These are phyloP conservation scores for Serendipita sp. DNA, from an alignment of 768 basidiomycete species.

Conservation along the genomic window DNA sequence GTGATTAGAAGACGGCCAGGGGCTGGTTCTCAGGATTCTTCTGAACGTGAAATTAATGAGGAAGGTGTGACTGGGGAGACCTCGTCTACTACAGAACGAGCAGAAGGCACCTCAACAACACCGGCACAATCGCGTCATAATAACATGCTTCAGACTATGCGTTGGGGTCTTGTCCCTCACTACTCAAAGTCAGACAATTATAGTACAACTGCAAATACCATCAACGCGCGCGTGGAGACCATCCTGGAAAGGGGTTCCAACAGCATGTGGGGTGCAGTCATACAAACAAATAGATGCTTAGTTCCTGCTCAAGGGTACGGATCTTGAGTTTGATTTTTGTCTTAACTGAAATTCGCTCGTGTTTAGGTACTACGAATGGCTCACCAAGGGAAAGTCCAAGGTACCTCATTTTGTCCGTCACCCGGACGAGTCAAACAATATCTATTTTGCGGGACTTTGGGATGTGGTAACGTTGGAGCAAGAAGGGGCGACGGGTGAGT, in stretches of 20 bases:
- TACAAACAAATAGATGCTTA: constrained; percentile 71
- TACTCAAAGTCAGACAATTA: constrained; percentile 66
- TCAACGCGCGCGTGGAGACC: constrained; percentile 79
- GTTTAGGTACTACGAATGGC: constrained; percentile 85
- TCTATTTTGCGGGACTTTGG: constrained; percentile 82
- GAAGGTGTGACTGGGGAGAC: constrained; percentile 10
- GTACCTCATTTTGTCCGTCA: constrained; percentile 69
- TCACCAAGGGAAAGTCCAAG: constrained; percentile 63
- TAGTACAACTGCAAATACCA: constrained; percentile 47
- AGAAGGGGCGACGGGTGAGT: constrained; percentile 13
- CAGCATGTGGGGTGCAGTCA: constrained; percentile 76
- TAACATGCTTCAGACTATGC: constrained; percentile 2
- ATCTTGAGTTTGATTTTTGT: background rate
- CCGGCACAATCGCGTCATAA: background rate
- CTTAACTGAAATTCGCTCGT: background rate
- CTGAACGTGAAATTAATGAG: constrained; percentile 6
- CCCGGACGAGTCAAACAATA: constrained; percentile 36
- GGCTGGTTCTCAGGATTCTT: constrained; percentile 13
- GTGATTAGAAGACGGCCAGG: constrained; percentile 40
- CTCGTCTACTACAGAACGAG: constrained; percentile 66
- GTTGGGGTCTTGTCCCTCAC: constrained; percentile 80
- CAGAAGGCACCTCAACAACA: background rate
- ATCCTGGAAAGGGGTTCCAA: constrained; percentile 40
- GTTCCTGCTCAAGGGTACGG: constrained; percentile 62
- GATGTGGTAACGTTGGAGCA: constrained; percentile 57